Percentiles rank a stretch among this genome's conserved stretches.
Conservation (phyloP, 768 basidiomycete species). For the Boletus edulis region DNA sequence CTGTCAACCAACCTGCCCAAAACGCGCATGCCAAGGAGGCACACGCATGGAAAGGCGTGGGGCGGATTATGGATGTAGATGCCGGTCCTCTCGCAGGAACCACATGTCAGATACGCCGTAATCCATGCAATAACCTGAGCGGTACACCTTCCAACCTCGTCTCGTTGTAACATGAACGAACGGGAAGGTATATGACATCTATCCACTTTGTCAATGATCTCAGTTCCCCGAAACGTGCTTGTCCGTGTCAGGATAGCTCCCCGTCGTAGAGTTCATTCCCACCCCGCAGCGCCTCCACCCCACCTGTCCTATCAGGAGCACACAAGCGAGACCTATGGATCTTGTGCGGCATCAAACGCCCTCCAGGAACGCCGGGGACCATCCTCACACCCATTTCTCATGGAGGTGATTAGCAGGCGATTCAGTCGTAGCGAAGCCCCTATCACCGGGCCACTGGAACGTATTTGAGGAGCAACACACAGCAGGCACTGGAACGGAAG, state of each 20-base stretch:
- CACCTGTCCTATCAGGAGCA: constrained; percentile 16
- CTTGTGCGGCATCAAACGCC: constrained; percentile 28
- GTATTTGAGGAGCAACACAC: background rate
- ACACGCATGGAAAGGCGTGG: constrained; percentile 4
- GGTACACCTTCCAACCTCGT: constrained; percentile 9
- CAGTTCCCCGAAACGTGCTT: background rate
- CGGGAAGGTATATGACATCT: background rate
- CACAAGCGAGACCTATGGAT: constrained; percentile 35
- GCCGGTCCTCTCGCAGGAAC: background rate
- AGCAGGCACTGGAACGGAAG: constrained; percentile 1
- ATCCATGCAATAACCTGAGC: background rate
- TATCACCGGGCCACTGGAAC: background rate
- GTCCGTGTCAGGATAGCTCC: background rate
- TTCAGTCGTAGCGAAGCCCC: background rate
- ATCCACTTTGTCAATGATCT: background rate
- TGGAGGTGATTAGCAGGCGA: constrained; percentile 1
- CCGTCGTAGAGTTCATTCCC: constrained; percentile 20
- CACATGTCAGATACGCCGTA: background rate
- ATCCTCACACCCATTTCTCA: constrained; percentile 26
- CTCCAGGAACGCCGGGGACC: constrained; percentile 6
- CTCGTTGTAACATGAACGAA: constrained; percentile 14
- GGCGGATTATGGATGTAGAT: background rate
- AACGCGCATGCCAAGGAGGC: constrained; percentile 7
- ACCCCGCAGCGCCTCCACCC: constrained; percentile 19
- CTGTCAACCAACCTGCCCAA: background rate